These are phyloP conservation scores for Xerocomus minutiporus DNA, from an alignment of 1,284 basidiomycete genomes.

Conservation along the genomic window DNA sequence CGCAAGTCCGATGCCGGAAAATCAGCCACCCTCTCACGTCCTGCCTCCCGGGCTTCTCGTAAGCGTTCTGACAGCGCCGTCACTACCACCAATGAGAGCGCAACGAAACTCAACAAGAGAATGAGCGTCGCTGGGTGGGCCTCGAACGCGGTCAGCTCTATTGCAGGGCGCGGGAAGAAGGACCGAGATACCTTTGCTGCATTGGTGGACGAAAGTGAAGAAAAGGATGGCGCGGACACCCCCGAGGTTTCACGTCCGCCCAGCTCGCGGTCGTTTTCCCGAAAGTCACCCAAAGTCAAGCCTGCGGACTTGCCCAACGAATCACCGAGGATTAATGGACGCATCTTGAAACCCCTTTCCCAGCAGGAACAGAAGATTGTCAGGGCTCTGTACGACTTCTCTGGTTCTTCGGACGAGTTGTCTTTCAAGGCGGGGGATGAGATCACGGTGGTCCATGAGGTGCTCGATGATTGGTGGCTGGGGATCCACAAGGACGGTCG, in stretches of 20 bases:
- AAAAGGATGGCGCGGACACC: conserved; percentile 28
- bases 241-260: conserved; percentile 23
- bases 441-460: conserved; percentile 69
- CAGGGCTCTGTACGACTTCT: conserved; percentile 70
- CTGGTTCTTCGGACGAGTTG: conserved; percentile 70
- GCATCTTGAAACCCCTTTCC: conserved; percentile 47
- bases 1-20: conserved; percentile 43
- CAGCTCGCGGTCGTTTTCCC: conserved; percentile 28
- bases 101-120: conserved; percentile 25
- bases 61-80: conserved; percentile 54
- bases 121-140: conserved; percentile 63
- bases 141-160: conserved; percentile 53
- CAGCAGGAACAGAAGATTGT: conserved; percentile 53
- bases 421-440: conserved; percentile 68
- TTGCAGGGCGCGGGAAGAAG: conserved; percentile 58
- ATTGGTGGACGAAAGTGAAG: conserved; percentile 44
- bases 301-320: conserved; percentile 33
- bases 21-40: conserved; percentile 44
- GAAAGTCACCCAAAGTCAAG: conserved; percentile 38
- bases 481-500: conserved; percentile 61
- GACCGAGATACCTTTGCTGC: conserved; percentile 60
- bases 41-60: conserved; percentile 51
- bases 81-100: conserved; percentile 28
- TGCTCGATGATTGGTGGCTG: conserved; percentile 83
- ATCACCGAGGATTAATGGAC: conserved; percentile 40